Base-by-base conservation (phyloP, 257 asterid genomes). In the Fraxinus quadrangulata region DNA sequence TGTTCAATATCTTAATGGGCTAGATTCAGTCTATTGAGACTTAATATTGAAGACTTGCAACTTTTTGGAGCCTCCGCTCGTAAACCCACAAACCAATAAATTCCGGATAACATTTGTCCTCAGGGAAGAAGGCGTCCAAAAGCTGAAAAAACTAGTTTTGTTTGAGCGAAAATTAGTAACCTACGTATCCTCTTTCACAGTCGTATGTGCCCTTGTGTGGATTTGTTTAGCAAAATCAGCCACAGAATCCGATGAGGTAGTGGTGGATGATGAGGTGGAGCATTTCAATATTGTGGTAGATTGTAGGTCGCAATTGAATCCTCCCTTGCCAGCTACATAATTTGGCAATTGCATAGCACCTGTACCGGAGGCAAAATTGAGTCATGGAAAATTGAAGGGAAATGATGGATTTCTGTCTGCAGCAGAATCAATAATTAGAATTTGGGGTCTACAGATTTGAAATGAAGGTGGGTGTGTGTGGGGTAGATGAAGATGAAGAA, bases 301-400 rank as follows among this genome's bases (percentile, higher is more conserved):
- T 66, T 79, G 80, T 37, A 73, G 91, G 63, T 23, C 74, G 0
- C 70, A 75, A 13, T 11, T 83, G 21, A 65, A 83, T 14, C 91
- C 87, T 12, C 87, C 92, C 3, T 10, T 82, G 37, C 92, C 89
- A 0, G 72, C 47, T 1, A 74, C 72, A 19, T 89, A 89, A 70
- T 86, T 78, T 5, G 91, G 87, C 5, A 89, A 89, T 47, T 82
- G 87, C 70, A 1, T 87, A 21, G 78, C 72, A 0, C 40, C 36
- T 2, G 66, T 16, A 10, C 6, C 30, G 11, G 3, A 14, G 8
- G 71, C 78, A 0, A 78, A 34, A 74, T 7, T 47, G 33, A 84
- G 12, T 6, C 84, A 49, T 13, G 77, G 70, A 0, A 68, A 71
- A 9, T 28, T 87, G 45, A 80, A 19, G 21, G 87, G 83, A 16